Evolutionary conservation across 345 rosid species (phyloP), one percentile per base, ranked within the genome.

Genomic region (Brassica rapa): DNA sequence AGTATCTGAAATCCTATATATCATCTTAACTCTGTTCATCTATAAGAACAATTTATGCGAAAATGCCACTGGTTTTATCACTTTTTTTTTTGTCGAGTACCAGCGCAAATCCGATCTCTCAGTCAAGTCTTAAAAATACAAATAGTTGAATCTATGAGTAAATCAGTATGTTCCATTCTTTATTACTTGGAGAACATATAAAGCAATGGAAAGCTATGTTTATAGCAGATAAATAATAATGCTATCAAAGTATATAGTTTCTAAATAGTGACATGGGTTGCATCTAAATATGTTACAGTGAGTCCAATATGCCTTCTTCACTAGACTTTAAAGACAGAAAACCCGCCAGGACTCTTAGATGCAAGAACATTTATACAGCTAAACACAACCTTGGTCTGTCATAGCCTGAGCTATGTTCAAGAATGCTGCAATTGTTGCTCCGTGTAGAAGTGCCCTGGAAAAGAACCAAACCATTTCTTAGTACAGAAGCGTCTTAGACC

Each of bases 301-400:
- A 33, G 53, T 63, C 67, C 67, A 61, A 67, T 69, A n/a, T 49
- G 16, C 39, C 62, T 78, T 71, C 61, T 66, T 61, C 74, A 61
- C 46, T 30, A 35, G 35, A 11, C 19, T 73, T 37, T 10, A 51
- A 33, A 46, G 30, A 25, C 5, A 37, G 60, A 66, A 66, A 15
- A 35, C 49, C 65, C 8, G 51, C 56, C 2, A 41, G 29, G 67
- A 30, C 41, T 65, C 21, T 2, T 14, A 7, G 59, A 72, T 66
- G 72, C 76, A 55, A 16, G 35, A 21, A 1, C 70, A 8, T 23
- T 39, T 41, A 29, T 23, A 14, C 2, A 59, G 68, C 87, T 89
- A 93, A 79, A 93, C 94, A 82, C 99, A 93, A 77, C 99, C 99
- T 93, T 95, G 99, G 74, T 91, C 99, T 2, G 91, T 86, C 99